Evolutionary conservation across 768 basidiomycete genomes (phyloP), one percentile per base, ranked within the genome.

Genomic region (Rhodotorula toruloides): DNA sequence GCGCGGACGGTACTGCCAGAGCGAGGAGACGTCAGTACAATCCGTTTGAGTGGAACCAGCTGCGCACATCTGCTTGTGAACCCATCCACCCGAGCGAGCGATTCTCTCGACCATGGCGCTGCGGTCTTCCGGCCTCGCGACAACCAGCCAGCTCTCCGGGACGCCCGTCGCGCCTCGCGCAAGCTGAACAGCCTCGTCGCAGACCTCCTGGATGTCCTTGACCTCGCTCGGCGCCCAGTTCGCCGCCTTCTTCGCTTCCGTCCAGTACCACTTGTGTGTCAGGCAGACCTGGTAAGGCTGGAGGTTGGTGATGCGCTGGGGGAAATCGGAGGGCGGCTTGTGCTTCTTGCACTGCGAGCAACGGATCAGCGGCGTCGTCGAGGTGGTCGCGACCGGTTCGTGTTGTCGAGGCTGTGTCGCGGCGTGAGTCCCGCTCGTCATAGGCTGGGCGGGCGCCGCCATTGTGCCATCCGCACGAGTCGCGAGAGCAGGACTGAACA

Each of bases 211-310:
- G 19, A 64, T 2, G 29, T 13, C 5, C 1, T 7, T 61, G 22
- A n/a, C 34, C 25, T 27, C 29, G 21, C 42, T 25, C 1, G 67
- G 67, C 3, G 58, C 58, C 67, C 67, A 68, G 25, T 48, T 34
- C 5, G 9, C 16, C 8, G 34, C 42, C 25, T 40, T 31, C 34
- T 64, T 68, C n/a, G 50, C 42, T 0, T 31, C n/a, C 0, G 67
- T 68, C 67, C 67, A 68, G 58, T 68, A 68, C 67, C 67, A 68
- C 21, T 31, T 48, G 54, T 68, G 67, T 14, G 46, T 31, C 47
- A n/a, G 5, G 48, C 67, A 68, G 43, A 68, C 61, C 2, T 43
- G 61, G 62, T 56, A 68, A 14, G 62, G 67, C n/a, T 44, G 27
- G 32, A 68, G 58, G 58, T 59, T 63, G 62, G 61, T 34, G 47